These are phyloP conservation scores for Pythium brassicae DNA, from an alignment of 352 stramenopile species.

Conservation along the genomic window DNA sequence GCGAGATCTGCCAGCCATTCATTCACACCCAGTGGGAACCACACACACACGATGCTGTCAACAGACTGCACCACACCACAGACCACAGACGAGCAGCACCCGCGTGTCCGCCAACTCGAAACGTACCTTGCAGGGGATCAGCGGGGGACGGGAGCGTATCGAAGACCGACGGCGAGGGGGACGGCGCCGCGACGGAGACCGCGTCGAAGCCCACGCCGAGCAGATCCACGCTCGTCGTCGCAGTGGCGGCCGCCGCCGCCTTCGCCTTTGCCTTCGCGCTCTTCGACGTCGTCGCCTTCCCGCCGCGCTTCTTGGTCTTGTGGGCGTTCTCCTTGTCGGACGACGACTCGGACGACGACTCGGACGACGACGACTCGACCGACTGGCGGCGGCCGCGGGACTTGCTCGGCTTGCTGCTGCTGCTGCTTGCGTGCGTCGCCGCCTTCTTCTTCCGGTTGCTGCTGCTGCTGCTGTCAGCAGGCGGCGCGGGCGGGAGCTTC, in stretches of 20 bases:
- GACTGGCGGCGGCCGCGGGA: constrained; percentile 25
- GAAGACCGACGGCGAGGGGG: constrained; percentile 29
- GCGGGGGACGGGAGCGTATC: constrained; percentile 17
- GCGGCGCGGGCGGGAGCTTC: constrained; percentile 35
- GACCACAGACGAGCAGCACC: not conserved
- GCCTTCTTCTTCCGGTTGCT: constrained; percentile 10
- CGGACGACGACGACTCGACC: constrained; percentile 37
- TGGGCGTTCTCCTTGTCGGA: constrained; percentile 37
- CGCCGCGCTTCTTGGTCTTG: constrained; percentile 7
- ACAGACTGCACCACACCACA: not conserved
- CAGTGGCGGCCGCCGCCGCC: constrained; percentile 7
- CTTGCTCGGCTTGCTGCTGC: constrained; percentile 16
- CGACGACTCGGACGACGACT: constrained; percentile 21
- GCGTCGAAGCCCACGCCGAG: constrained; percentile 43
- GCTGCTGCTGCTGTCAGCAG: constrained; percentile 14
- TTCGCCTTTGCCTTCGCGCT: constrained; percentile 1
- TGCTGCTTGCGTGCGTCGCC: not conserved
- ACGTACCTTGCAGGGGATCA: constrained; percentile 34
- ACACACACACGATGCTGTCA: no score
- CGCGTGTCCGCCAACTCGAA: no score
- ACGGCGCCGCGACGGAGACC: constrained; percentile 7
- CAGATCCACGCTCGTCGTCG: constrained; percentile 34
- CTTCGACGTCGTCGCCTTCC: constrained; percentile 17
- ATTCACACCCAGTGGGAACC: no score
- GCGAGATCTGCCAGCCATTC: constrained; percentile 54